These are phyloP conservation scores for Avena sativa DNA, from an alignment of 176 grass and related monocot genomes.

Conservation along the genomic window DNA sequence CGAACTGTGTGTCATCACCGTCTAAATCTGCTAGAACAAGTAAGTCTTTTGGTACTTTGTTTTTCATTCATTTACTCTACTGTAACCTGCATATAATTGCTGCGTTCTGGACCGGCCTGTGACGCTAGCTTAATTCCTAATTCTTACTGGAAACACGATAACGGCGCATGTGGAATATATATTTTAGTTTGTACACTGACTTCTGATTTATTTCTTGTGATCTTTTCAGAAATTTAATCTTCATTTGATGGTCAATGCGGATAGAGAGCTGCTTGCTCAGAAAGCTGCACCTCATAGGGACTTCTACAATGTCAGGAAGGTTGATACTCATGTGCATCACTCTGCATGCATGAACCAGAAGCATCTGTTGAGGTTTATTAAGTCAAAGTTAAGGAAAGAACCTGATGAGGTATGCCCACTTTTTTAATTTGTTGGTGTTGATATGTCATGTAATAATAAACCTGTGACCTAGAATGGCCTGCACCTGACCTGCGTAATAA, in stretches of 20 bases:
- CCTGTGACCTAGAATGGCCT: background rate
- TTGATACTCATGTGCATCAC: slow-evolving; percentile 99
- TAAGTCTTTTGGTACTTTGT: slow-evolving; percentile 38
- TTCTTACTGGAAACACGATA: slow-evolving; percentile 31
- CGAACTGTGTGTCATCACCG: slow-evolving; percentile 91
- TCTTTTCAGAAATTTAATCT: slow-evolving; percentile 93
- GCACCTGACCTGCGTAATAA: slow-evolving; percentile 22
- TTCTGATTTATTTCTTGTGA: slow-evolving; percentile 33
- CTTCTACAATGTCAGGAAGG: slow-evolving; percentile 97
- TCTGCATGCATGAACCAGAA: slow-evolving; percentile 99
- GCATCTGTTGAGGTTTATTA: slow-evolving; percentile 94
- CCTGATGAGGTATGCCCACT: slow-evolving; percentile 71
- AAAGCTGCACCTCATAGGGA: slow-evolving; percentile 94
- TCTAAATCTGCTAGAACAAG: slow-evolving; percentile 92
- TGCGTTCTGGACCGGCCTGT: slow-evolving; percentile 5
- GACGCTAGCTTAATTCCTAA: slow-evolving; percentile 36
- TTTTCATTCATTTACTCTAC: background rate
- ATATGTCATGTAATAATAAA: background rate
- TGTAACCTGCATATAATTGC: slow-evolving; percentile 11
- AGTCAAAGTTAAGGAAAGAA: slow-evolving; percentile 95
- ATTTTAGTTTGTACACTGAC: background rate
- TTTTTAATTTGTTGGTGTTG: background rate
- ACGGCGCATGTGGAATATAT: background rate
- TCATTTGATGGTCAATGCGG: slow-evolving; percentile 94
- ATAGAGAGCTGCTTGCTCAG: slow-evolving; percentile 96